Base-by-base conservation (phyloP, 2,329 filamentous ascomycete genomes). In the Fonsecaea multimorphosa region DNA sequence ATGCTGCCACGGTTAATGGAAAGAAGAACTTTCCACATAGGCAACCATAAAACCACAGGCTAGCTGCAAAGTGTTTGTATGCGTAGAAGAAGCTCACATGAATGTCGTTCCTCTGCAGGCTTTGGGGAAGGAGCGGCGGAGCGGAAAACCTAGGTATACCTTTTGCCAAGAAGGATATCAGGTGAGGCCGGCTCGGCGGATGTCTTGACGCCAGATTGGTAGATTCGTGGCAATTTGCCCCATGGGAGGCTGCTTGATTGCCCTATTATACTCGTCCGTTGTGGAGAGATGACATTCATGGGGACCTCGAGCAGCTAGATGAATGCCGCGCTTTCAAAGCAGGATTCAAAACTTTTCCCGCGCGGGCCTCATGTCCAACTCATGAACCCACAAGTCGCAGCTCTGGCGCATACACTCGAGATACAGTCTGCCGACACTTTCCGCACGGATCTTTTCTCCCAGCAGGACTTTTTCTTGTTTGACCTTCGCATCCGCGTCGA, bases 401-500 rank as follows among this genome's bases (percentile, higher is more conserved):
- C 77, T 76, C 71, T 83, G 82, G 68, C 82, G 74, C 66, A 78
- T 74, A 68, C 85, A 74, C 78, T 80, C 86, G 8, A 86, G 70
- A 73, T 87, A 86, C 2, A 83, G 83, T 74, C 83, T 82, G 1
- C 85, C 85, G 3, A 87, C 84, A 29, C 83, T 84, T 73, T 87
- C 84, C 0, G 84, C 84, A 58, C 82, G 83, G 78, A 87, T 87
- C 64, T 81, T 83, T 78, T 84, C 85, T 2, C 85, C 84, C 70
- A 76, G 76, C 49, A 80, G 79, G 31, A 81, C 81, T 61, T 83
- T 80, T 0, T 79, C 80, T 29, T 81, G 81, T 61, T 83, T 79
- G 0, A 78, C 80, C 31, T 83, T 76, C 61, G 81, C 82, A 71
- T 86, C 85, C 3, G 65, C 51, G 7, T 31, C 61, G 14, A 38